Base-by-base conservation (phyloP, 129 eudicot species). In the Helichrysum umbraculigerum region DNA sequence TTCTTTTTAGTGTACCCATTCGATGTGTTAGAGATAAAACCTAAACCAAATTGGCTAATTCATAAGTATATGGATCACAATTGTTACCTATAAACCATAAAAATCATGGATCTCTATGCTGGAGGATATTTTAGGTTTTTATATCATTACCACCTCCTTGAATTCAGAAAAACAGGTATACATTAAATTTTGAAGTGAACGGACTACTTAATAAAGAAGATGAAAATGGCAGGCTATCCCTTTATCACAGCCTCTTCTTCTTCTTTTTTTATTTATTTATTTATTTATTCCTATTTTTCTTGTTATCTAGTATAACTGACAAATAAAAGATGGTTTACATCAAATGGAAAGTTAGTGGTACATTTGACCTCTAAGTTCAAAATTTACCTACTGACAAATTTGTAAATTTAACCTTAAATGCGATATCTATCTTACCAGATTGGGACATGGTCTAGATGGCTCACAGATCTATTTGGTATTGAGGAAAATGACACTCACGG, bases 401-500 rank as follows among this genome's bases (percentile, higher is more conserved):
- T 25, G 28, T 35, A 32, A 54, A 44, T 7, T 14, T 67, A 65
- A 79, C 68, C 30, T n/a, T 16, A 65, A 54, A 29, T 72, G 57
- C 47, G 50, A 32, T 1, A 39, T 73, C 14, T 34, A 6, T 72
- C 59, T 35, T 76, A 74, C 82, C 79, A 94, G 97, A 83, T 91
- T 72, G 93, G 93, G 70, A 91, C 82, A 80, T 94, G 99, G 99
- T 88, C 99, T 12, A 87, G 89, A 84, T 94, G 93, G 90, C 97
- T 94, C 22, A 79, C 90, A 0, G 99, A 94, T 79, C 87, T 94
- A 21, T 86, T 91, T 81, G 97, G 93, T 76, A 77, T 85, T 32
- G 96, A 89, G 64, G 96, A 87, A 33, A 79, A 84, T 11, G 96
- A 88, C 86, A 64, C 71, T 21, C 66, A 51, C 29, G 90, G 84